phyloP scores from a whole-genome alignment of 176 grass and related monocot species.

The Carex littledalei region DNA sequence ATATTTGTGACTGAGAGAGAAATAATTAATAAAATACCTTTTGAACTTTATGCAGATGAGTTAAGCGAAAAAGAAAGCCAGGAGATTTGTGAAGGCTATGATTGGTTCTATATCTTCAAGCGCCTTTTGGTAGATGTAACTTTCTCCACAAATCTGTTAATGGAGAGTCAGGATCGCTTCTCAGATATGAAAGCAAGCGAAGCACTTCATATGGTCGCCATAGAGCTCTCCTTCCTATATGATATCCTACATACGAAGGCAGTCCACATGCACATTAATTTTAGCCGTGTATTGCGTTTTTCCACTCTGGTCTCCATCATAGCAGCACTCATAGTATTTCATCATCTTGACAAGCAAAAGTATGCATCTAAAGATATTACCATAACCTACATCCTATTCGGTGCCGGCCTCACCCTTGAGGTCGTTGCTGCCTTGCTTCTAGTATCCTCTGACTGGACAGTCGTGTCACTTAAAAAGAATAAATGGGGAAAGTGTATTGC shows the following conservation, averaged over 20 bases:
- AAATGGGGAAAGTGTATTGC: neutral
- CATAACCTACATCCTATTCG: conserved; percentile 47
- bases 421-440: neutral
- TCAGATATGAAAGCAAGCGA: neutral
- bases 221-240: conserved; percentile 29
- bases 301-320: conserved; percentile 16
- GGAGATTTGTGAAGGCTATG: conserved; percentile 18
- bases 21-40: neutral
- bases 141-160: conserved; percentile 32
- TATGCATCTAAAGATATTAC: neutral
- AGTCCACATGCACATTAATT: neutral
- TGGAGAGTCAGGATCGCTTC: conserved; percentile 20
- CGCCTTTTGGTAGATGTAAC: conserved; percentile 50
- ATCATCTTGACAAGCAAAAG: neutral
- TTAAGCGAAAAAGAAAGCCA: neutral
- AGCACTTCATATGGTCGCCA: conserved; percentile 31
- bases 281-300: conserved; percentile 17
- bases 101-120: conserved; percentile 41
- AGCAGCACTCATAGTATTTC: conserved; percentile 21
- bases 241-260: conserved; percentile 60
- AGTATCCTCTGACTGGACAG: conserved; percentile 13
- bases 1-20: too few relatives aligned
- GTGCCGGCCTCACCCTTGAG: conserved; percentile 19
- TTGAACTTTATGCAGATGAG: neutral
- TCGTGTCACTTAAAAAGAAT: neutral